A percentile compares a stretch with the other conserved stretches of the same genome.
Evolutionary conservation across 2,329 filamentous ascomycete species (phyloP).

Genomic region (Diaporthe aspalathi): DNA sequence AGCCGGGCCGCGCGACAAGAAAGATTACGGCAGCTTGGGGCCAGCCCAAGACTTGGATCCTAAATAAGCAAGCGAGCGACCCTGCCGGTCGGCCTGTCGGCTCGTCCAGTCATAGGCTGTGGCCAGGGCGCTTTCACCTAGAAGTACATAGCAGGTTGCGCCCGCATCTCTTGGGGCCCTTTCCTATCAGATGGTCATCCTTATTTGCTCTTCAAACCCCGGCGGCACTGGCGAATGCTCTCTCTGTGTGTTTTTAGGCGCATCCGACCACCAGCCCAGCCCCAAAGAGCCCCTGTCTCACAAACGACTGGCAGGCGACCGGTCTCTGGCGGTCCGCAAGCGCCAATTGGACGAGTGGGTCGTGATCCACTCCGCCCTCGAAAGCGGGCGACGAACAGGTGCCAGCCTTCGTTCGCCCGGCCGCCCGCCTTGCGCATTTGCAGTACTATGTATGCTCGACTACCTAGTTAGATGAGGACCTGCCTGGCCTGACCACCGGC

Average conservation of each 20-base stretch:
- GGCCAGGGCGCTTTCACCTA: conserved; percentile 4
- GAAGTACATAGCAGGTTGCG: background rate
- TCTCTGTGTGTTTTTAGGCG: conserved; percentile 24
- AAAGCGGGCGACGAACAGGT: conserved; percentile 23
- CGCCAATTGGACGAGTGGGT: conserved; percentile 38
- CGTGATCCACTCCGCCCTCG: conserved; percentile 22
- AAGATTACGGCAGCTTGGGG: conserved; percentile 23
- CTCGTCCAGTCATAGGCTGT: conserved; percentile 7
- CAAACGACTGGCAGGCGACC: conserved; percentile 37
- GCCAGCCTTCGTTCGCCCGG: conserved; percentile 30
- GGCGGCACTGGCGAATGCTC: conserved; percentile 19
- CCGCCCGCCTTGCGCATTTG: conserved; percentile 35
- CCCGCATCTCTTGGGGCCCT: conserved; percentile 21
- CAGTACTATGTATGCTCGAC: background rate
- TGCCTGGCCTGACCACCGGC: background rate
- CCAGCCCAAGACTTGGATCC: conserved; percentile 6
- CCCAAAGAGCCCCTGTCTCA: conserved; percentile 40
- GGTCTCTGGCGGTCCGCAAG: conserved; percentile 36
- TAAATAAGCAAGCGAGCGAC: background rate
- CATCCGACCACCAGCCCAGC: conserved; percentile 19
- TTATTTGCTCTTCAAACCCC: conserved; percentile 5
- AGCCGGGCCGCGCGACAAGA: conserved; percentile 31
- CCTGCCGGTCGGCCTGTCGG: conserved; percentile 3
- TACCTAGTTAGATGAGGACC: conserved; percentile 1
- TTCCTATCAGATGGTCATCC: conserved; percentile 23